Evolutionary conservation across 257 asterid genomes (phyloP).

Genomic region (Sherardia arvensis): DNA sequence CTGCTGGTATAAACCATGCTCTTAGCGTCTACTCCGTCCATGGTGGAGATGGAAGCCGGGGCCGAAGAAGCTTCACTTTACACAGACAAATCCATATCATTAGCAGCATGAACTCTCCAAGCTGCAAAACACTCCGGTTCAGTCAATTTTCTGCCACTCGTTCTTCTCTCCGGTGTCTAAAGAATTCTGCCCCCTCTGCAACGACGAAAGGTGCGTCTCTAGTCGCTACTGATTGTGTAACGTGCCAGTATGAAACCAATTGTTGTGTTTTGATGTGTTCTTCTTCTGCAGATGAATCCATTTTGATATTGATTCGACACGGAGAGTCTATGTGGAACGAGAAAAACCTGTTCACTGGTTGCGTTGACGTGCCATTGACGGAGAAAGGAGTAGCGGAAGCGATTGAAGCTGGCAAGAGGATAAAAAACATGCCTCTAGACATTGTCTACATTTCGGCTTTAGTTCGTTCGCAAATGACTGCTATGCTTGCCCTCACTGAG

Average conservation of each 20-base stretch:
- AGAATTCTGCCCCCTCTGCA: slow-evolving; percentile 22
- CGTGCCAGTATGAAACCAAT: background rate
- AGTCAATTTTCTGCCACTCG: background rate
- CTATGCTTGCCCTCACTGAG: slow-evolving; percentile 85
- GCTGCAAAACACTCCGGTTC: slow-evolving; percentile 2
- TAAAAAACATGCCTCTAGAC: slow-evolving; percentile 66
- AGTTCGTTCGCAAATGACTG: slow-evolving; percentile 92
- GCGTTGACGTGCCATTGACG: slow-evolving; percentile 90
- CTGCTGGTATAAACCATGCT: slow-evolving; percentile 22
- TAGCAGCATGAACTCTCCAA: slow-evolving; percentile 5
- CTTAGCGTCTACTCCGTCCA: slow-evolving; percentile 11
- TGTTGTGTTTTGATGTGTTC: background rate
- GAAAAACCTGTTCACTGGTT: slow-evolving; percentile 87
- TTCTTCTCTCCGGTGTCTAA: slow-evolving; percentile 17
- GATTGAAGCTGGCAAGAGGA: slow-evolving; percentile 87
- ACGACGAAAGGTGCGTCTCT: slow-evolving; percentile 39
- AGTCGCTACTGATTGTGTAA: slow-evolving; percentile 8
- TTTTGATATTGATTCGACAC: slow-evolving; percentile 69
- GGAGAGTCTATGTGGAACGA: slow-evolving; percentile 99
- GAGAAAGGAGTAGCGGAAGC: slow-evolving; percentile 78
- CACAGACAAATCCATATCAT: slow-evolving; percentile 8
- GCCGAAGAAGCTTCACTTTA: slow-evolving; percentile 19
- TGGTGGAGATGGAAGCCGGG: slow-evolving; percentile 1
- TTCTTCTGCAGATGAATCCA: slow-evolving; percentile 45
- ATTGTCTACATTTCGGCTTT: slow-evolving; percentile 70